Evolutionary conservation across 176 grass and related monocot species (phyloP).

Genomic region (Musa troglodytarum): DNA sequence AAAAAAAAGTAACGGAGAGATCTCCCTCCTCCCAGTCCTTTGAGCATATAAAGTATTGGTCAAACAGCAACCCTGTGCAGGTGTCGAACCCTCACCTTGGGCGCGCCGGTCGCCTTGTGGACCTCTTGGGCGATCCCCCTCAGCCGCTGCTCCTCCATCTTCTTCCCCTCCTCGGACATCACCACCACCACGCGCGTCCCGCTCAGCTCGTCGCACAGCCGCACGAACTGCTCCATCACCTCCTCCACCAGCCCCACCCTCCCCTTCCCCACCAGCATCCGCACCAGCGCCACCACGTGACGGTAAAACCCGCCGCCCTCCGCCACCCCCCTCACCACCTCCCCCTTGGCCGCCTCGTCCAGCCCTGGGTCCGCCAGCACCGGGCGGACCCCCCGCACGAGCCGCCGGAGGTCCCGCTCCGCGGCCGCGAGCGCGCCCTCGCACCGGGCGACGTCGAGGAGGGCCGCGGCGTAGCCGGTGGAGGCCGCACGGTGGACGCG

Average conservation of each 20-base stretch:
- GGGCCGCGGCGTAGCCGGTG: conserved; percentile 38
- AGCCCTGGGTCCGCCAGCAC: not conserved
- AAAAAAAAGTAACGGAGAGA: not conserved
- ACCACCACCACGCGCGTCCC: conserved; percentile 6
- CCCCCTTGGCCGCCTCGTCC: conserved; percentile 1
- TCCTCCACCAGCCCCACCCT: conserved; percentile 27
- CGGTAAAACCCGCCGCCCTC: conserved; percentile 21
- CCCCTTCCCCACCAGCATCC: conserved; percentile 35
- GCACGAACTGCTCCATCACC: conserved; percentile 32
- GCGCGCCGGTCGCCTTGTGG: conserved; percentile 13
- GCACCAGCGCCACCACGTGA: conserved; percentile 28
- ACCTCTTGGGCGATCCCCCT: conserved; percentile 23
- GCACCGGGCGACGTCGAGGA: conserved; percentile 26
- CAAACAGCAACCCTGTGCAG: not conserved
- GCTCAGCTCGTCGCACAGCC: conserved; percentile 27
- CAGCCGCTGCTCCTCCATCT: conserved; percentile 12
- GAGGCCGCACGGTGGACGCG: conserved; percentile 26
- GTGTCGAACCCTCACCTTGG: conserved; percentile 24
- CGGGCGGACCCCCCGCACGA: conserved; percentile 10
- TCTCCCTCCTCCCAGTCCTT: not conserved
- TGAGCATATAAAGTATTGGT: not conserved
- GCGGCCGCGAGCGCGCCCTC: conserved; percentile 14
- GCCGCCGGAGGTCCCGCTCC: conserved; percentile 13
- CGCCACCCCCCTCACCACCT: conserved; percentile 18
- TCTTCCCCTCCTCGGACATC: not conserved